Base-by-base conservation (phyloP, 306 rosid genomes). In the Vicia sativa region DNA sequence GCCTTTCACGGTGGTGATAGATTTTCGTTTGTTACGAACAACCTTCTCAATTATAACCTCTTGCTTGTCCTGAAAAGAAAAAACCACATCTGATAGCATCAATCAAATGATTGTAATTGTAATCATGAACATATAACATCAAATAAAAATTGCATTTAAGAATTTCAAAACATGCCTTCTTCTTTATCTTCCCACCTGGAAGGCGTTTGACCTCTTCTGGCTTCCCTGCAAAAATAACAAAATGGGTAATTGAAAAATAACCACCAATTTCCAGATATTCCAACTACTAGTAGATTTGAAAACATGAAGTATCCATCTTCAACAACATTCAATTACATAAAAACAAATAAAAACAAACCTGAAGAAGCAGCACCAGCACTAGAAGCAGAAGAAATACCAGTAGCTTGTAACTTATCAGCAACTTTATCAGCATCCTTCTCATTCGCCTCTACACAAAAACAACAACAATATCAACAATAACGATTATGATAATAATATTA, bases 161-260 rank as follows among this genome's bases (percentile, higher is more conserved):
- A 44, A 15, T 45, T 29, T 39, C 35, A 46, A 39, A 57, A n/a
- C 79, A 50, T 67, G 82, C 99, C 84, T 90, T 95, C 74, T 95
- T 95, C 97, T 95, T 95, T 72, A 91, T 84, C 95, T 95, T 95
- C 66, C 99, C 97, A 68, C 99, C 99, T 58, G 99, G 99, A 75
- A 95, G 97, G 61, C 97, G 97, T 71, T 87, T 95, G 52, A 88
- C 97, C 67, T 87, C 98, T 75, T 87, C 97, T 71, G 81, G 87
- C 83, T 88, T 95, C 14, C 82, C 65, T 16, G 89, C 91, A 82
- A 76, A 56, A 86, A 60, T 71, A 82, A 46, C 59, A 76, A 75
- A 62, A 62, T 4, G 16, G 16, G 29, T 11, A 65, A 64, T 25
- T 26, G 39, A 63, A 63, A 25, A 44, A 45, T 21, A 44, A 15